These are phyloP conservation scores for Yamadazyma sp. DNA, from an alignment of 805 yeast genomes.

Conservation along the genomic window DNA sequence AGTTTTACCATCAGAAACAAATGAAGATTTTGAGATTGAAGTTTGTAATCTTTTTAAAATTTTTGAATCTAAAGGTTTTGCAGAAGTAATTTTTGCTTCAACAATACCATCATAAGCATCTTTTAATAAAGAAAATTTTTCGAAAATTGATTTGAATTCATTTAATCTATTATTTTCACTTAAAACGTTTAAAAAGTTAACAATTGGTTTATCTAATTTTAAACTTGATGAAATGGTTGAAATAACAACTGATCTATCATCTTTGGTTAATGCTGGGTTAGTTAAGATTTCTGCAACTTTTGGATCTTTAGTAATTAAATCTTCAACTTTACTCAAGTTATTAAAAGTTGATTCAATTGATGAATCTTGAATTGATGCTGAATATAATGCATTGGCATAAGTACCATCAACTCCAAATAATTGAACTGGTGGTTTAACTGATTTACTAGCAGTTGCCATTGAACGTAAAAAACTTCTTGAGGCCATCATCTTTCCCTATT, in stretches of 20 bases:
- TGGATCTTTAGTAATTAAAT: conserved; percentile 57
- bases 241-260: conserved; percentile 72
- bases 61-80: conserved; percentile 79
- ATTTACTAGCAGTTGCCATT: conserved; percentile 66
- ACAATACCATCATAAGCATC: conserved; percentile 91
- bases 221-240: conserved; percentile 49
- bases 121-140: conserved; percentile 71
- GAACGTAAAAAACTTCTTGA: conserved; percentile 45
- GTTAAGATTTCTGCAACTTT: conserved; percentile 59
- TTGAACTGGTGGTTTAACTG: conserved; percentile 85
- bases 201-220: conserved; percentile 63
- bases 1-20: conserved; percentile 83
- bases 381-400: conserved; percentile 90
- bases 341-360: conserved; percentile 66
- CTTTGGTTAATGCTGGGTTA: conserved; percentile 80
- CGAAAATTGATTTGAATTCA: conserved; percentile 60
- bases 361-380: conserved; percentile 84
- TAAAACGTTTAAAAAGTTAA: conserved; percentile 78
- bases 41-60: conserved; percentile 73
- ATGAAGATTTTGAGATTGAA: conserved; percentile 72
- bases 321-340: conserved; percentile 58
- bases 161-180: conserved; percentile 93
- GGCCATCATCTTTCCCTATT: conserved; percentile 7
- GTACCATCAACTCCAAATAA: conserved; percentile 95
- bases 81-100: conserved; percentile 89